phyloP scores from a whole-genome alignment of 139 green algal species.

The Chlorokybus atmophyticus region DNA sequence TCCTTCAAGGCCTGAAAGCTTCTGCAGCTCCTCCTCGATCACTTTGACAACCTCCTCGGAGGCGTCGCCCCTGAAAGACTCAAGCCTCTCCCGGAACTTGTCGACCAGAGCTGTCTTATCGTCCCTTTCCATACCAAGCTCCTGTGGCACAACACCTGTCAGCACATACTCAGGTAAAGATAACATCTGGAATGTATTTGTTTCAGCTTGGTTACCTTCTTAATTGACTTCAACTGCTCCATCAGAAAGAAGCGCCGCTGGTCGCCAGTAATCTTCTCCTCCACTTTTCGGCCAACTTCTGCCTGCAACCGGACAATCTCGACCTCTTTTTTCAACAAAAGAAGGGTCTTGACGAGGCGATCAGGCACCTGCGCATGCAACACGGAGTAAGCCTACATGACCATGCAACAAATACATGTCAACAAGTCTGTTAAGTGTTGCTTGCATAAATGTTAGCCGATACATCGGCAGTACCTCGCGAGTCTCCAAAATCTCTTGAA shows the following conservation, averaged over 20 bases:
- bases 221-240: conserved; percentile 94
- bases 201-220: conserved; percentile 60
- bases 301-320: conserved; percentile 85
- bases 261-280: conserved; percentile 93
- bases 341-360: conserved; percentile 46
- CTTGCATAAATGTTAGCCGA: neutral
- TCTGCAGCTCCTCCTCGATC: conserved; percentile 81
- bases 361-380: conserved; percentile 26
- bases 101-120: conserved; percentile 83
- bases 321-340: conserved; percentile 93
- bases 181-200: no score
- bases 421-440: conserved; percentile 6
- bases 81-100: conserved; percentile 47
- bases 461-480: conserved; percentile 39
- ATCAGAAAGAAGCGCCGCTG: conserved; percentile 92
- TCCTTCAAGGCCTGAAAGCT: conserved; percentile 75
- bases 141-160: no score
- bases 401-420: neutral
- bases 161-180: no score
- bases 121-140: conserved; percentile 89
- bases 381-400: neutral
- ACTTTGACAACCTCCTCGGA: conserved; percentile 27
- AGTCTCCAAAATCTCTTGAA: conserved; percentile 73
- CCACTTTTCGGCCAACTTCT: conserved; percentile 56
- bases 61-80: conserved; percentile 16